A percentile compares a stretch with the other conserved stretches of the same genome.
Evolutionary conservation across 1,284 basidiomycete genomes (phyloP).

Genomic region (Schizopora paradoxa): DNA sequence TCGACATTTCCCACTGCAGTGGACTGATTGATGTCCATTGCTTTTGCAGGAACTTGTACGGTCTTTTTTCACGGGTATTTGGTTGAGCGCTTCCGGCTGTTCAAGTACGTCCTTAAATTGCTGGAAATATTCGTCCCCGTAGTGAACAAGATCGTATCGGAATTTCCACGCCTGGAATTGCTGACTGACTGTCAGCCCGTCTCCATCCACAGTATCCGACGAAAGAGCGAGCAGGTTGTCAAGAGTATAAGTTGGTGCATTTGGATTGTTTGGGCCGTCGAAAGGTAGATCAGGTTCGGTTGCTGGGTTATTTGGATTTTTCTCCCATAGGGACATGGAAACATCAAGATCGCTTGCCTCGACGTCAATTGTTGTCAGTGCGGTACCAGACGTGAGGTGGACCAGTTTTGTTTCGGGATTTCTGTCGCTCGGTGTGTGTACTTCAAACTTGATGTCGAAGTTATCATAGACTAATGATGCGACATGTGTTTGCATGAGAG

Average conservation of each 20-base stretch:
- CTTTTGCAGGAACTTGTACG: constrained; percentile 23
- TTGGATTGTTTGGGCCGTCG: not conserved
- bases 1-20: constrained; percentile 24
- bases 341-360: constrained; percentile 25
- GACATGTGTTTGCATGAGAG: constrained; percentile 23
- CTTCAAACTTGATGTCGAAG: constrained; percentile 27
- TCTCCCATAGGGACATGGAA: constrained; percentile 28
- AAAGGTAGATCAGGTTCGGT: too few relatives aligned
- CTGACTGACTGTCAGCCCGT: constrained; percentile 19
- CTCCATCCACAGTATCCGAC: constrained; percentile 15
- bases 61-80: constrained; percentile 27
- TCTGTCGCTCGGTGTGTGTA: constrained; percentile 23
- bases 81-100: constrained; percentile 25
- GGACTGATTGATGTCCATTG: constrained; percentile 26
- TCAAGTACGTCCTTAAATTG: constrained; percentile 18
- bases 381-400: constrained; percentile 27
- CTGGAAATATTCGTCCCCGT: constrained; percentile 25
- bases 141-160: constrained; percentile 19
- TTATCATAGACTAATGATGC: constrained; percentile 29
- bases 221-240: constrained; percentile 10
- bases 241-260: not conserved
- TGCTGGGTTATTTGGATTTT: constrained; percentile 11
- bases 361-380: constrained; percentile 25
- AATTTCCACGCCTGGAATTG: constrained; percentile 28
- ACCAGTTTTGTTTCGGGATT: constrained; percentile 18